Evolutionary conservation across 176 grass and related monocot species (phyloP), one percentile per base, ranked within the genome.

Genomic region (Carex myosuroides): DNA sequence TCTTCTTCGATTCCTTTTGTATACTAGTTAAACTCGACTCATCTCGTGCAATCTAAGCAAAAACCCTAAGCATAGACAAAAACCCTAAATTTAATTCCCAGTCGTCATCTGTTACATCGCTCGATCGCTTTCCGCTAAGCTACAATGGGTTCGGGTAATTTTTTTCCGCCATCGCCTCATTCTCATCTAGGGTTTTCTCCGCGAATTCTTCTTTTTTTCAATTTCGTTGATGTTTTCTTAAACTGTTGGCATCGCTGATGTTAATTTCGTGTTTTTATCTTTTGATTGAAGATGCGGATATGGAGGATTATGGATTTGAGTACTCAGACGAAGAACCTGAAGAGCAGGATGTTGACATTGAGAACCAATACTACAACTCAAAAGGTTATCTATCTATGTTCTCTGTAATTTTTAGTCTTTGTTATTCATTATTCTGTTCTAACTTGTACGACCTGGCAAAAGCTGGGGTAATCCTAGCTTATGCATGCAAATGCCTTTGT

Each of bases 301-400:
- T 99, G 96, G 96, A 99, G 85, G 96, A 99, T 29, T 99, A 99
- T 72, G 96, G 96, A 24, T 99, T 99, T 46, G 96, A 99, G 89
- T 99, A 99, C 79, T 99, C 96, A 1, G 96, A 99, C 10, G 96
- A 99, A 6, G 96, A 99, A 85, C 89, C 89, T 13, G 93, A 99
- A 86, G 93, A 99, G 85, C 93, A 95, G 87, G 96, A 99, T 73
- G 96, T 99, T 72, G 96, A 99, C 79, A 99, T 99, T 26, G 96
- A 99, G 96, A 99, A 99, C 68, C 96, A 99, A 75, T 99, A 99
- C 71, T 99, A 99, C 88, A 99, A 99, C 76, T 99, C 96, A 21
- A 99, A 99, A 93, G 96, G 96, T 99, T 90, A 8, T 81, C 10
- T 63, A 65, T 33, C 42, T 68, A 64, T 78, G n/a, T 88, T 84